Percentiles rank a stretch among this genome's conserved stretches.
phyloP scores from a whole-genome alignment of 2,329 filamentous ascomycete genomes.

The Tolypocladium ovalisporum region DNA sequence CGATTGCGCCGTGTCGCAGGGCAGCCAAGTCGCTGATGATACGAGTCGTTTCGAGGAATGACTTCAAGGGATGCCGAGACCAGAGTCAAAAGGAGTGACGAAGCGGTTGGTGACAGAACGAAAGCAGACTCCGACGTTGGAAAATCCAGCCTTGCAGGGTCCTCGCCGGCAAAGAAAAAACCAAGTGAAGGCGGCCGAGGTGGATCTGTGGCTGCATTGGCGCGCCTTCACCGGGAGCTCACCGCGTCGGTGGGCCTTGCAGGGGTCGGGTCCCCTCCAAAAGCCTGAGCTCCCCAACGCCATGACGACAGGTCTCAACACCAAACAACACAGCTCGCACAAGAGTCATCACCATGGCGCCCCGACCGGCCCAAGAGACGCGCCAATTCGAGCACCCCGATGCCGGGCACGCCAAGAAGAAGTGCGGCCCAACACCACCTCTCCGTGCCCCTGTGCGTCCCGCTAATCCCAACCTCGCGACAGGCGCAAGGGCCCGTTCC shows the following conservation, averaged over 20 bases:
- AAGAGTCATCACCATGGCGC: constrained; percentile 25
- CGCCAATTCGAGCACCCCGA: constrained; percentile 35
- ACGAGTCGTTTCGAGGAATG: background rate
- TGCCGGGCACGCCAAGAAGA: constrained; percentile 40
- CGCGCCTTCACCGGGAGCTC: background rate
- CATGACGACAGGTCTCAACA: constrained; percentile 13
- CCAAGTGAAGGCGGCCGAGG: constrained; percentile 16
- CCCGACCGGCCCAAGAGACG: constrained; percentile 17
- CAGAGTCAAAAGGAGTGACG: background rate
- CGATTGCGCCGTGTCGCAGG: background rate
- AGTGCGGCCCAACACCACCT: constrained; percentile 20
- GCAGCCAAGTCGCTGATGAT: background rate
- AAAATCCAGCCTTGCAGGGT: background rate
- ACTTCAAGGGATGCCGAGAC: too few species aligned
- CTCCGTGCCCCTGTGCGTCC: background rate
- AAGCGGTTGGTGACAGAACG: background rate
- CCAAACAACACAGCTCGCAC: constrained; percentile 7
- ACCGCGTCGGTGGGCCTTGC: background rate
- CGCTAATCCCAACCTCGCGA: background rate
- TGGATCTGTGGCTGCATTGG: constrained; percentile 5
- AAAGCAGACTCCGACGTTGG: background rate
- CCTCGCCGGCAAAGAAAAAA: constrained; percentile 15
- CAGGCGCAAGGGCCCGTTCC: constrained; percentile 44
- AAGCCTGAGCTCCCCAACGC: constrained; percentile 13
- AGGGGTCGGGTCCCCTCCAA: constrained; percentile 7